phyloP scores from a whole-genome alignment of 805 yeast genomes.

The Nakazawaea wickerhamii region DNA sequence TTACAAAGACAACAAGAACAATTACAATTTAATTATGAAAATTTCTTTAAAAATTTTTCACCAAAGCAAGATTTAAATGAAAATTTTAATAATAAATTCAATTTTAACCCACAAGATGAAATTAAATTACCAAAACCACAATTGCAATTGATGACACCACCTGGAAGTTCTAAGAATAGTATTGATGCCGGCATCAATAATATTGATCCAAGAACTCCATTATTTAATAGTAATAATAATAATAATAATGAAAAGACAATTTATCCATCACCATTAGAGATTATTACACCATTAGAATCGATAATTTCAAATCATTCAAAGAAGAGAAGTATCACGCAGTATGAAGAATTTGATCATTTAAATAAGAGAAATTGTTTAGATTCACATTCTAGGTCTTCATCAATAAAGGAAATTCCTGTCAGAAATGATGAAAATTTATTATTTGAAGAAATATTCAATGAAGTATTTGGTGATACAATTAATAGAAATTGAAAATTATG shows the following conservation, averaged over 20 bases:
- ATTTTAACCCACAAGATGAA: too few species aligned
- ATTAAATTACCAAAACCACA: too few species aligned
- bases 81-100: too few species aligned
- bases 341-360: too few species aligned
- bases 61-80: too few species aligned
- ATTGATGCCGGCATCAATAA: conserved; percentile 14
- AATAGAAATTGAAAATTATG: background rate
- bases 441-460: background rate
- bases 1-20: background rate
- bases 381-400: background rate
- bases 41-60: too few species aligned
- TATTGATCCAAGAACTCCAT: conserved; percentile 5
- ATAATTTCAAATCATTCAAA: background rate
- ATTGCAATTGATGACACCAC: conserved; percentile 13
- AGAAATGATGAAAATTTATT: background rate
- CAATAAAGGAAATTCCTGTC: background rate
- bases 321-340: conserved; percentile 7
- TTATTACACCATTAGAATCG: conserved; percentile 3
- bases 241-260: background rate
- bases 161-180: conserved; percentile 12
- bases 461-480: background rate
- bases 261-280: conserved; percentile 13
- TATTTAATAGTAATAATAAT: background rate
- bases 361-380: too few species aligned
- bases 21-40: too few species aligned